A percentile compares a stretch with the other conserved stretches of the same genome.
Conservation (phyloP, 176 grass and related monocot genomes). For the Echinochloa phyllopogon region DNA sequence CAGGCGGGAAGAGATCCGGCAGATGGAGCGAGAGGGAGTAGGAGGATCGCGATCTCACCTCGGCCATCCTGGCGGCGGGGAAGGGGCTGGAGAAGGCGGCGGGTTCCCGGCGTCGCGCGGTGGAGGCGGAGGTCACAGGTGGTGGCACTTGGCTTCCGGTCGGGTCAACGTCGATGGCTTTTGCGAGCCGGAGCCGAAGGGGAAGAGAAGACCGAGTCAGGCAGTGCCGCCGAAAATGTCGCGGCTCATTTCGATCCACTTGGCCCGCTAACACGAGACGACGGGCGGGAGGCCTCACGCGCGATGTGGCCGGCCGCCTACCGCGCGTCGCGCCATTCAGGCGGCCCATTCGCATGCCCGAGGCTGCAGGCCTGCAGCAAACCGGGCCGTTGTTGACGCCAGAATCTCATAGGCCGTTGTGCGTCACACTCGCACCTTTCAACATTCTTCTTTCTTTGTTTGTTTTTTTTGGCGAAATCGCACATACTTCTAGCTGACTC, state of each 20-base stretch:
- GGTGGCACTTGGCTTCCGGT: background rate
- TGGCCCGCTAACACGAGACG: background rate
- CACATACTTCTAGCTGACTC: too few species aligned
- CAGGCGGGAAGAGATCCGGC: background rate
- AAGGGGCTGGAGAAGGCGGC: background rate
- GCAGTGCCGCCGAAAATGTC: background rate
- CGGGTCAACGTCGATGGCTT: slow-evolving; percentile 7
- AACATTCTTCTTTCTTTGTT: too few species aligned
- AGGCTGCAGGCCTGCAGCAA: too few species aligned
- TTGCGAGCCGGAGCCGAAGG: background rate
- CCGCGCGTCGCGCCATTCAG: background rate
- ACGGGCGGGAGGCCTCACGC: too few species aligned
- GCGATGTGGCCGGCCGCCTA: too few species aligned
- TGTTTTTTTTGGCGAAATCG: too few species aligned
- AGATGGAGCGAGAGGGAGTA: background rate
- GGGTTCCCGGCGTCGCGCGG: background rate
- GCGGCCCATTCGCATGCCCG: background rate
- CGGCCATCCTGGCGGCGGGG: slow-evolving; percentile 13
- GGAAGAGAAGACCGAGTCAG: background rate
- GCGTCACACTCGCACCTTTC: too few species aligned
- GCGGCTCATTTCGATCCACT: background rate
- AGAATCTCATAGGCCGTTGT: background rate
- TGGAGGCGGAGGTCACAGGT: background rate
- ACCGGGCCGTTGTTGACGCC: background rate
- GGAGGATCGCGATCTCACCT: slow-evolving; percentile 24